phyloP scores from a whole-genome alignment of 306 rosid genomes.

The Dalbergia cochinchinensis region DNA sequence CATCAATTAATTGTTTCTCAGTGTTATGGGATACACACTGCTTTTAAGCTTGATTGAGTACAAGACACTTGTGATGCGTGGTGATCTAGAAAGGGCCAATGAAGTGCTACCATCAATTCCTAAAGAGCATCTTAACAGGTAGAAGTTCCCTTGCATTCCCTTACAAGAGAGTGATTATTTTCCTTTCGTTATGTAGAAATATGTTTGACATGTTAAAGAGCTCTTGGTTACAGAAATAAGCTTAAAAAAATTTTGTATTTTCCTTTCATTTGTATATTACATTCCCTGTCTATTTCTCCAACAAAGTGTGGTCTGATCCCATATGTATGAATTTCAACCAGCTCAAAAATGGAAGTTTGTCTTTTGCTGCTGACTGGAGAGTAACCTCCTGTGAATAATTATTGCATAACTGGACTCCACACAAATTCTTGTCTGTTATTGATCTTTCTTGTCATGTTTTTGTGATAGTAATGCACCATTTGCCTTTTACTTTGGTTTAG shows the following conservation, averaged over 20 bases:
- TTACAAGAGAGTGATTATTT: slow-evolving; percentile 21
- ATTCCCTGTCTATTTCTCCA: slow-evolving; percentile 23
- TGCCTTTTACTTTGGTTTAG: slow-evolving; percentile 23
- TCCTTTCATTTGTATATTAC: neutral
- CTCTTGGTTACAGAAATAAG: slow-evolving; percentile 30
- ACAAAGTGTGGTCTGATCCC: slow-evolving; percentile 32
- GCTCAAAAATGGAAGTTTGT: neutral
- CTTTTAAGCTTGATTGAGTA: slow-evolving; percentile 96
- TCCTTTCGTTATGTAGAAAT: slow-evolving; percentile 25
- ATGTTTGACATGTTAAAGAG: slow-evolving; percentile 31
- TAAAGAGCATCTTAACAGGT: slow-evolving; percentile 97
- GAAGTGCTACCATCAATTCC: slow-evolving; percentile 93
- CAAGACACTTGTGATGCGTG: slow-evolving; percentile 99
- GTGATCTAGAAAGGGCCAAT: slow-evolving; percentile 91
- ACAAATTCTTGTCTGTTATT: slow-evolving; percentile 17
- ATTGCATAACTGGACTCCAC: slow-evolving; percentile 12
- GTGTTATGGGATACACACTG: slow-evolving; percentile 93
- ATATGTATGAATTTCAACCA: slow-evolving; percentile 24
- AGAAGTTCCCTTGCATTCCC: slow-evolving; percentile 15
- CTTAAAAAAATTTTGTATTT: slow-evolving; percentile 13
- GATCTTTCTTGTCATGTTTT: slow-evolving; percentile 38
- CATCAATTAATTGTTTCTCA: slow-evolving; percentile 51
- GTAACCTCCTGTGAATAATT: slow-evolving; percentile 7
- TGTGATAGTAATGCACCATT: slow-evolving; percentile 27
- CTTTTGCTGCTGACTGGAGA: slow-evolving; percentile 32